Percentiles rank a stretch among this genome's conserved stretches.
These are phyloP conservation scores for Saccharomycopsis schoenii DNA, from an alignment of 805 yeast genomes.

Conservation along the genomic window DNA sequence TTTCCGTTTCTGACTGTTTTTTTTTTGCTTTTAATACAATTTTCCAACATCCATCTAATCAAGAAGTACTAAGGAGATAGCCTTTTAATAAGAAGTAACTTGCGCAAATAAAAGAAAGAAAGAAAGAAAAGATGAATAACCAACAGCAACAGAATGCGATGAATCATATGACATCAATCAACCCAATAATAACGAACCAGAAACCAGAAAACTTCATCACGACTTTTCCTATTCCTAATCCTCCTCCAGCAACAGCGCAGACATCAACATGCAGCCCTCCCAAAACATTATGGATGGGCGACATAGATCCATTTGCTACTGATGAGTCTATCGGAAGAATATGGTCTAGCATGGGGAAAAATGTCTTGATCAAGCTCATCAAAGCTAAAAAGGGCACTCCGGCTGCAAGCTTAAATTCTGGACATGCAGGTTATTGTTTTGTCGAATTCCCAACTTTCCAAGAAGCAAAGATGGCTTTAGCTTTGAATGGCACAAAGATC, in stretches of 20 bases:
- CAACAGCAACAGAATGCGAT: not conserved
- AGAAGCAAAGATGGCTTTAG: constrained; percentile 59
- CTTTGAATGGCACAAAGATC: constrained; percentile 53
- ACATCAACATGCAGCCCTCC: constrained; percentile 42
- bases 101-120: not conserved
- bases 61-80: too few relatives aligned
- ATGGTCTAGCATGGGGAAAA: constrained; percentile 48
- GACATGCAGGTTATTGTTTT: constrained; percentile 64
- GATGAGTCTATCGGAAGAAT: constrained; percentile 49
- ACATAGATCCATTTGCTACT: constrained; percentile 70
- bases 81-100: not conserved
- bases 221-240: constrained; percentile 34
- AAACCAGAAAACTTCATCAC: constrained; percentile 27
- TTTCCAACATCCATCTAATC: too few relatives aligned
- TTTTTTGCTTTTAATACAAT: too few relatives aligned
- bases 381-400: constrained; percentile 36
- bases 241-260: constrained; percentile 42
- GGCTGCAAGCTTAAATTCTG: constrained; percentile 27
- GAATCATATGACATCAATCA: not conserved
- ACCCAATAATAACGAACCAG: constrained; percentile 13
- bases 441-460: constrained; percentile 61
- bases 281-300: constrained; percentile 83
- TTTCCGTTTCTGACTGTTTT: too few relatives aligned
- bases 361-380: constrained; percentile 59
- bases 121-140: not conserved